A percentile compares a stretch with the other conserved stretches of the same genome.
These are phyloP conservation scores for Candida ascalaphidarum DNA, from an alignment of 805 yeast genomes.

Conservation along the genomic window DNA sequence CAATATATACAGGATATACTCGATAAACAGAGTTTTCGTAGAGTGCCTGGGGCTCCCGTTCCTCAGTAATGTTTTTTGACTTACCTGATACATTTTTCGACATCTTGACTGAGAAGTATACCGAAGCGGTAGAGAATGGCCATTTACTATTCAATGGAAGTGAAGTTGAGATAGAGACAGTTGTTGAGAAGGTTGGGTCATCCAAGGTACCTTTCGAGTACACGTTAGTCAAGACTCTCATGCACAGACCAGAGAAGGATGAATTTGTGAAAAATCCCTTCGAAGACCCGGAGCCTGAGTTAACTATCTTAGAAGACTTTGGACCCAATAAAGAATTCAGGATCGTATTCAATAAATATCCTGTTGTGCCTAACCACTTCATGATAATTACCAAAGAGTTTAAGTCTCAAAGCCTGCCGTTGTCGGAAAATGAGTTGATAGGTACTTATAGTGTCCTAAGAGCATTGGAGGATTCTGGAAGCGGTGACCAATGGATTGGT, in stretches of 20 bases:
- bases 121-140: slow-evolving; percentile 38
- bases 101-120: slow-evolving; percentile 30
- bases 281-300: slow-evolving; percentile 65
- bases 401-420: slow-evolving; percentile 62
- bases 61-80: slow-evolving; percentile 9
- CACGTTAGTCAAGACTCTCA: slow-evolving; percentile 24
- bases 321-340: slow-evolving; percentile 44
- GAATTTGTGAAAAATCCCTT: slow-evolving; percentile 58
- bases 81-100: slow-evolving; percentile 32
- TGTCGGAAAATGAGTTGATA: slow-evolving; percentile 61
- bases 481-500: slow-evolving; percentile 50
- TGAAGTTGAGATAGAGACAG: slow-evolving; percentile 21
- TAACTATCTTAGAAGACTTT: slow-evolving; percentile 50
- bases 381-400: slow-evolving; percentile 71
- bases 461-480: slow-evolving; percentile 32
- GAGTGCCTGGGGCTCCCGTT: too few species aligned
- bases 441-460: slow-evolving; percentile 49
- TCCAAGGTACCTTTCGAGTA: slow-evolving; percentile 15
- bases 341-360: slow-evolving; percentile 78
- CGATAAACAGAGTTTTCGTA: too few species aligned
- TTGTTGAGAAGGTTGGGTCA: slow-evolving; percentile 10
- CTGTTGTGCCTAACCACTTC: slow-evolving; percentile 73
- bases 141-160: slow-evolving; percentile 46
- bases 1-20: too few species aligned
- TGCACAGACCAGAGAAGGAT: slow-evolving; percentile 32